Conservation (phyloP, 495 filamentous ascomycete genomes). For the Neurospora discreta region DNA sequence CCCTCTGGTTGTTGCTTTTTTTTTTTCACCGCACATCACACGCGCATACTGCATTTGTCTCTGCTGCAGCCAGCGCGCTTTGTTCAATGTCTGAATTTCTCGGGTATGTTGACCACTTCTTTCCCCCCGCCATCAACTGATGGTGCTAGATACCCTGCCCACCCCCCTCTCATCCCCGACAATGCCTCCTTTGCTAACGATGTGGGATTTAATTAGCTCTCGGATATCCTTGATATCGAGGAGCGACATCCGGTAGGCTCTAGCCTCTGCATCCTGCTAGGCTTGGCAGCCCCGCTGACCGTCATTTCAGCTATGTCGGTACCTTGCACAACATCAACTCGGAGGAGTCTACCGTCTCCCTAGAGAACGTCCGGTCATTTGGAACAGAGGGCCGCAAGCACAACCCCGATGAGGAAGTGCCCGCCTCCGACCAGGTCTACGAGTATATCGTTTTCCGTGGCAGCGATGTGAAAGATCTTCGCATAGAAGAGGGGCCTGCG, state of each 20-base stretch:
- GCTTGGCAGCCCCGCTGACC: slow-evolving; percentile 18
- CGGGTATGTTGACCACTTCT: slow-evolving; percentile 25
- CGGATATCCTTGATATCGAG: slow-evolving; percentile 88
- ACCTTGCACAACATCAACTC: slow-evolving; percentile 97
- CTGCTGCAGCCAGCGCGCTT: not conserved
- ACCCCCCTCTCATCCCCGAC: not conserved
- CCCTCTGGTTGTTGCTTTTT: not conserved
- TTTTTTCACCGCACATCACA: not conserved
- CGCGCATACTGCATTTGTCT: slow-evolving; percentile 3
- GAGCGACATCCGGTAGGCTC: slow-evolving; percentile 81
- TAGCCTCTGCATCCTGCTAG: slow-evolving; percentile 1
- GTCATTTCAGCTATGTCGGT: slow-evolving; percentile 68
- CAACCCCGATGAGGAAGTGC: slow-evolving; percentile 67
- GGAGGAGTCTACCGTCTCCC: slow-evolving; percentile 86
- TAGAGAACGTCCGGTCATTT: slow-evolving; percentile 87
- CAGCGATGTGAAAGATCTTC: slow-evolving; percentile 96
- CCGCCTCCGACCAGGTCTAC: slow-evolving; percentile 74
- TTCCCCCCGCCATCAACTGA: not conserved
- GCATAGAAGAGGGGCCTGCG: slow-evolving; percentile 67
- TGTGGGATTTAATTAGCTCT: slow-evolving; percentile 35
- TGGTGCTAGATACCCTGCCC: not conserved
- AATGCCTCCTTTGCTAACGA: slow-evolving; percentile 13
- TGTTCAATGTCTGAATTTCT: slow-evolving; percentile 40
- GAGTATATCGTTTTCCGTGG: slow-evolving; percentile 99
- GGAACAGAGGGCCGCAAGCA: slow-evolving; percentile 84